Evolutionary conservation across 2,329 filamentous ascomycete species (phyloP).

Genomic region (Dothiorella sarmentorum): DNA sequence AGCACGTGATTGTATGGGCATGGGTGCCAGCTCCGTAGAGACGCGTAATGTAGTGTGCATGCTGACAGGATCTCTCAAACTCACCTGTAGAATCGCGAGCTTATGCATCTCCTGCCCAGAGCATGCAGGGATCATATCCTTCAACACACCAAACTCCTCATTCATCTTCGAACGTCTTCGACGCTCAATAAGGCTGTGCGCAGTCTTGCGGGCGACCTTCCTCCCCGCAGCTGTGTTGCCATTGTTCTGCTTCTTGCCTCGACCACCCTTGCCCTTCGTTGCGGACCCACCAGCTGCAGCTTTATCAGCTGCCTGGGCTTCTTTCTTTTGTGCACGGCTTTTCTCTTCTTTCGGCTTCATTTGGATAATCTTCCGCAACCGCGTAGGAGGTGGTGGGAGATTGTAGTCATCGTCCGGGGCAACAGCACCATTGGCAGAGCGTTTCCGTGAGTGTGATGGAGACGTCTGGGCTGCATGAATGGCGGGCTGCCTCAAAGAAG

Average conservation of each 20-base stretch:
- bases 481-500: background rate
- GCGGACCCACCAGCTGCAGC: conserved; percentile 21
- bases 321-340: conserved; percentile 24
- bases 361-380: conserved; percentile 94
- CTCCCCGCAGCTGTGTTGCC: conserved; percentile 80
- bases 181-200: conserved; percentile 91
- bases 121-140: conserved; percentile 93
- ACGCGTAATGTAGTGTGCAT: background rate
- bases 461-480: conserved; percentile 23
- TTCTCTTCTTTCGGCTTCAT: conserved; percentile 67
- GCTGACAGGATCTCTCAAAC: background rate
- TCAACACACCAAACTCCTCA: conserved; percentile 90
- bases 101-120: conserved; percentile 97
- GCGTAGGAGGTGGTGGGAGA: conserved; percentile 85
- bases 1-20: background rate
- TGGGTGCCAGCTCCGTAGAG: background rate
- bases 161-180: conserved; percentile 95
- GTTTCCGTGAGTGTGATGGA: conserved; percentile 26
- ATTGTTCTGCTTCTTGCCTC: conserved; percentile 64
- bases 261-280: conserved; percentile 9
- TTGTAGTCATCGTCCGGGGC: conserved; percentile 64
- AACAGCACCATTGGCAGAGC: conserved; percentile 24
- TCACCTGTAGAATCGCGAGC: conserved; percentile 85
- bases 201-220: conserved; percentile 93
- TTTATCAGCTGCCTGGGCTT: conserved; percentile 12